Percentiles rank a stretch among this genome's conserved stretches.
Evolutionary conservation across 2,329 filamentous ascomycete genomes (phyloP).

Genomic region (Neofusicoccum sp.): DNA sequence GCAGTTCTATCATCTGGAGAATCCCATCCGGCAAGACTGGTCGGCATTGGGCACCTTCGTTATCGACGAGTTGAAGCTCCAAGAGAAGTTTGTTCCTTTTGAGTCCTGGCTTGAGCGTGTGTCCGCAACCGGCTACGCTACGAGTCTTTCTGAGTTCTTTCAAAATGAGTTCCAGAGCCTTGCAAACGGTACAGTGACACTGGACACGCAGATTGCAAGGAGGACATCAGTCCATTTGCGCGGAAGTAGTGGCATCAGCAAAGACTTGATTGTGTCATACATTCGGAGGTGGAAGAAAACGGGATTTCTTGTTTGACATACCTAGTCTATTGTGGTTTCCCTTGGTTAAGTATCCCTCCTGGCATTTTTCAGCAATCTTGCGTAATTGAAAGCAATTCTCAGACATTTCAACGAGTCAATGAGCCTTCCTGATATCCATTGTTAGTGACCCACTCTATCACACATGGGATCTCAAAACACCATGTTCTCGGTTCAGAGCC

Average conservation of each 20-base stretch:
- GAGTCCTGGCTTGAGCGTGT: not conserved
- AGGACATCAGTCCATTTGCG: not conserved
- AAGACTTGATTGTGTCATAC: not conserved
- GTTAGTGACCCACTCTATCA: too few species aligned
- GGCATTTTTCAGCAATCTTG: not conserved
- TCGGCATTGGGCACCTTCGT: not conserved
- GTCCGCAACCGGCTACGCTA: not conserved
- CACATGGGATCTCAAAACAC: too few species aligned
- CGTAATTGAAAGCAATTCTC: not conserved
- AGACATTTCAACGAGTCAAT: too few species aligned
- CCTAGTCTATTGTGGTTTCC: not conserved
- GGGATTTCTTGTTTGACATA: not conserved
- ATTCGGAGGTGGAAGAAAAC: not conserved
- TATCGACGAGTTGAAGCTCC: not conserved
- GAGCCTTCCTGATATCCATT: too few species aligned
- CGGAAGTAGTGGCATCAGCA: not conserved
- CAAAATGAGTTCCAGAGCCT: not conserved
- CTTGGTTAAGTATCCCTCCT: not conserved
- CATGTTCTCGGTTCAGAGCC: too few species aligned
- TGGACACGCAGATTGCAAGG: not conserved
- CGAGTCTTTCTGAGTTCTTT: not conserved
- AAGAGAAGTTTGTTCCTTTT: not conserved
- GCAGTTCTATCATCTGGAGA: constrained; percentile 18
- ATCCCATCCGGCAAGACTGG: constrained; percentile 18
- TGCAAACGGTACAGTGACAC: not conserved